These are phyloP conservation scores for Xylaria cubensis DNA, from an alignment of 495 filamentous ascomycete genomes.

Conservation along the genomic window DNA sequence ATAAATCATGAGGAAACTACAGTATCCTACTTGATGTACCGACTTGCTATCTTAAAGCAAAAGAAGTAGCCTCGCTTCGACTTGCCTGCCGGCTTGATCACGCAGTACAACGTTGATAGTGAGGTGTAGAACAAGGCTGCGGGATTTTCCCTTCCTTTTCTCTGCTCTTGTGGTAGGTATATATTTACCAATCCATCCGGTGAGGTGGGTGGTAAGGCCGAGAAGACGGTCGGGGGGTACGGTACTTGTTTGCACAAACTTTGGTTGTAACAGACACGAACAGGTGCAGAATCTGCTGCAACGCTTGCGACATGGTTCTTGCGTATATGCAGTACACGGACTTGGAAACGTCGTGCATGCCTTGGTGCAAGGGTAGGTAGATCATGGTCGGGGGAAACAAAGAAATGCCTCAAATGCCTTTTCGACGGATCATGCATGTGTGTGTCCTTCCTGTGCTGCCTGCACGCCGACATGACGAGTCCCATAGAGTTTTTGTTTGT, in stretches of 20 bases:
- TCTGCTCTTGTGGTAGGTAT: neutral
- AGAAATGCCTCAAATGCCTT: slow-evolving; percentile 25
- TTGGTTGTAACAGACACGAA: neutral
- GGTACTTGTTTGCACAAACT: slow-evolving; percentile 16
- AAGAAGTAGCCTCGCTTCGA: neutral
- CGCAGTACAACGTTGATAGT: neutral
- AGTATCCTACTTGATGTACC: neutral
- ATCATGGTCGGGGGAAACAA: slow-evolving; percentile 1
- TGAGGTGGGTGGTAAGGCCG: slow-evolving; percentile 9
- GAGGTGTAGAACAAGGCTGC: neutral
- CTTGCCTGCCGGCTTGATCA: neutral
- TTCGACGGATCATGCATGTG: slow-evolving; percentile 4
- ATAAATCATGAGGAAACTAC: neutral
- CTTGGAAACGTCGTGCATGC: slow-evolving; percentile 11
- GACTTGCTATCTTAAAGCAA: neutral
- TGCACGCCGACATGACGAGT: neutral
- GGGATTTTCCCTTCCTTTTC: neutral
- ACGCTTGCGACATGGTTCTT: slow-evolving; percentile 7
- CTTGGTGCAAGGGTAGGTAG: neutral
- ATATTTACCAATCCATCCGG: slow-evolving; percentile 8
- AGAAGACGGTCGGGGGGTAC: neutral
- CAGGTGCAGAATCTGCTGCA: slow-evolving; percentile 12
- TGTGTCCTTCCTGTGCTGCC: slow-evolving; percentile 1
- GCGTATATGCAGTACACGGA: neutral
- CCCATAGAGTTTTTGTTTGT: neutral